Conservation (phyloP, 129 eudicot species). For the Flaveria ramosissima region DNA sequence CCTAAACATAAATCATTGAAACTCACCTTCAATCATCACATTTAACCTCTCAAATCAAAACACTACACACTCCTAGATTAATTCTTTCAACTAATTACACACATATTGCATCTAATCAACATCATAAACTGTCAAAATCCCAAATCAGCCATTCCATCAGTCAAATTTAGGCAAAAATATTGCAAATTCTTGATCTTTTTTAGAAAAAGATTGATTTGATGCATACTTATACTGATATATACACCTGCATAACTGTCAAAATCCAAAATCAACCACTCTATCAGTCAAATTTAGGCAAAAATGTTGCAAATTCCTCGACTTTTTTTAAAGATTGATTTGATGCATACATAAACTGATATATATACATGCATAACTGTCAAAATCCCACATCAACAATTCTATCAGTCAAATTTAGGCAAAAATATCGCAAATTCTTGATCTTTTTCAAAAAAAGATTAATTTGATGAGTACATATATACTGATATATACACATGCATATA, state of each 20-base stretch:
- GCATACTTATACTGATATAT: neutral
- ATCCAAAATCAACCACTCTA: neutral
- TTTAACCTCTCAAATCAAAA: no score
- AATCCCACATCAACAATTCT: neutral
- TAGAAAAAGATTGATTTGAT: neutral
- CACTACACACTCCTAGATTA: neutral
- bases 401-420: slow-evolving; percentile 26
- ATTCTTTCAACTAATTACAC: neutral
- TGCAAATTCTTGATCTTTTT: neutral
- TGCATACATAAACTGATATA: neutral
- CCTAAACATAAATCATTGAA: no score
- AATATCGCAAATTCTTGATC: neutral
- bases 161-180: slow-evolving; percentile 25
- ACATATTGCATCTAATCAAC: neutral
- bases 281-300: slow-evolving; percentile 22
- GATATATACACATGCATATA: neutral
- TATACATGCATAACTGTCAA: neutral
- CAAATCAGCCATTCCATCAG: neutral
- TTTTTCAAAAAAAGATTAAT: neutral
- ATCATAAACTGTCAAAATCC: neutral
- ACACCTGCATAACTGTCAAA: neutral
- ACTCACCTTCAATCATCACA: no score
- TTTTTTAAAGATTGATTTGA: neutral
- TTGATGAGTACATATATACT: neutral
- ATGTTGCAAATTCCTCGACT: neutral